Conservation (phyloP, 495 filamentous ascomycete species). For the Acidomyces sp. region DNA sequence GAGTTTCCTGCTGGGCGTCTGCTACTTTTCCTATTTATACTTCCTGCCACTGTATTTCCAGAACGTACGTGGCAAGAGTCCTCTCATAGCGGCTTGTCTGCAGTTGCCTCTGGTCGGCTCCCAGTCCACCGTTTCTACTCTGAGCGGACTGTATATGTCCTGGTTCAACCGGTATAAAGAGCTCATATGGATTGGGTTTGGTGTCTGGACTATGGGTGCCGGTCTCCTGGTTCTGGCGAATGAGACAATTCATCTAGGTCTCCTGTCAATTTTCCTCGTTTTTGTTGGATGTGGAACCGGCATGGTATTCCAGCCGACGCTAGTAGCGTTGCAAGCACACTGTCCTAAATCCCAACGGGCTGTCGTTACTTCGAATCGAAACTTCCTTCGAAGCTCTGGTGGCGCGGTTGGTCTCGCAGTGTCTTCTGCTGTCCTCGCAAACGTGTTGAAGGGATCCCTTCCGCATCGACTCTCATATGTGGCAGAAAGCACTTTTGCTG, state of each 20-base stretch:
- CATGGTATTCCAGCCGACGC: constrained; percentile 45
- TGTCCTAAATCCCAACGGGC: constrained; percentile 45
- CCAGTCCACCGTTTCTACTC: constrained; percentile 39
- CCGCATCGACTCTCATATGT: constrained; percentile 29
- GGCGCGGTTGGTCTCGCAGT: constrained; percentile 47
- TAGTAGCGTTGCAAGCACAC: constrained; percentile 53
- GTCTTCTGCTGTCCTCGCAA: constrained; percentile 44
- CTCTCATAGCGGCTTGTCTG: constrained; percentile 34
- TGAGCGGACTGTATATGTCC: constrained; percentile 46
- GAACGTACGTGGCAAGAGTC: constrained; percentile 28
- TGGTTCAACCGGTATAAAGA: constrained; percentile 43
- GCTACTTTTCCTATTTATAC: constrained; percentile 43
- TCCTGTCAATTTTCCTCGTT: constrained; percentile 40
- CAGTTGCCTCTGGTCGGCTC: constrained; percentile 40
- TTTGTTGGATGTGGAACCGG: constrained; percentile 45
- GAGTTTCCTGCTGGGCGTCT: constrained; percentile 46
- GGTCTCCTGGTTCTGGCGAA: constrained; percentile 42
- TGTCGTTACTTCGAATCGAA: constrained; percentile 47
- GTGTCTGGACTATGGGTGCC: constrained; percentile 40
- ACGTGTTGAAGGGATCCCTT: constrained; percentile 27
- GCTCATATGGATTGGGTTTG: constrained; percentile 44
- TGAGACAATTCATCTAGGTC: constrained; percentile 33
- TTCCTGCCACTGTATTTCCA: constrained; percentile 38
- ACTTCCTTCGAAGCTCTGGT: constrained; percentile 50
- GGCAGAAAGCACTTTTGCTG: constrained; percentile 33